Conservation (phyloP, 2,329 filamentous ascomycete species). For the Didymella arachidicola region DNA sequence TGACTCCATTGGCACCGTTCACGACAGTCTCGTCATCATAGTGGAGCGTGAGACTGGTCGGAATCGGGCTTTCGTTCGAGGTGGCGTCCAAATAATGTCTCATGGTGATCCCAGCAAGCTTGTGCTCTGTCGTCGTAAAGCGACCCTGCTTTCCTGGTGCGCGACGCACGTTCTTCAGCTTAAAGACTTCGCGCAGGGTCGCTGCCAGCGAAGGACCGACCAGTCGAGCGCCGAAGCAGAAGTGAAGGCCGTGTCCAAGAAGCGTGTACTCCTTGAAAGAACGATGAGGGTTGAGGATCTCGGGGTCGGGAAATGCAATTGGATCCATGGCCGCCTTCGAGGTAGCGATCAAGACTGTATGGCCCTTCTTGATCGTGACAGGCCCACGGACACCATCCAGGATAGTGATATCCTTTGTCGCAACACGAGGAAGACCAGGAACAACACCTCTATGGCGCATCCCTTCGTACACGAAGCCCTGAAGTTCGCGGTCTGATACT, state of each 20-base stretch:
- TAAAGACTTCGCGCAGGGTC: constrained; percentile 46
- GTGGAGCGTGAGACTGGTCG: constrained; percentile 37
- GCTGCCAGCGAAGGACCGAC: constrained; percentile 41
- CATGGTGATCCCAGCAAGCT: constrained; percentile 59
- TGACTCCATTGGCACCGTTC: constrained; percentile 23
- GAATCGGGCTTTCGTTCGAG: constrained; percentile 56
- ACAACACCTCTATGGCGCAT: constrained; percentile 63
- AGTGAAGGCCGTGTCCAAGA: constrained; percentile 45
- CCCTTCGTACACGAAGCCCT: constrained; percentile 63
- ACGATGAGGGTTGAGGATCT: constrained; percentile 50
- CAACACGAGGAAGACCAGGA: constrained; percentile 61
- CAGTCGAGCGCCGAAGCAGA: constrained; percentile 44
- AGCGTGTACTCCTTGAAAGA: constrained; percentile 44
- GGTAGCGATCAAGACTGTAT: constrained; percentile 51
- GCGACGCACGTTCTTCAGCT: constrained; percentile 43
- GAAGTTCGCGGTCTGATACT: constrained; percentile 65
- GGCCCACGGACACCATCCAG: constrained; percentile 59
- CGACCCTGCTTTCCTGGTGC: constrained; percentile 43
- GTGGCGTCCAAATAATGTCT: constrained; percentile 59
- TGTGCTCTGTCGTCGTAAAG: constrained; percentile 55
- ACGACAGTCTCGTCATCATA: constrained; percentile 34
- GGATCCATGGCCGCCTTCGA: constrained; percentile 51
- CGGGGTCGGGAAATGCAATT: constrained; percentile 42
- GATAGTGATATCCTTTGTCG: constrained; percentile 56
- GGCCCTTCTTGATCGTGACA: constrained; percentile 53